Evolutionary conservation across 257 asterid species (phyloP), one percentile per base, ranked within the genome.

Genomic region (Solanum dulcamara): DNA sequence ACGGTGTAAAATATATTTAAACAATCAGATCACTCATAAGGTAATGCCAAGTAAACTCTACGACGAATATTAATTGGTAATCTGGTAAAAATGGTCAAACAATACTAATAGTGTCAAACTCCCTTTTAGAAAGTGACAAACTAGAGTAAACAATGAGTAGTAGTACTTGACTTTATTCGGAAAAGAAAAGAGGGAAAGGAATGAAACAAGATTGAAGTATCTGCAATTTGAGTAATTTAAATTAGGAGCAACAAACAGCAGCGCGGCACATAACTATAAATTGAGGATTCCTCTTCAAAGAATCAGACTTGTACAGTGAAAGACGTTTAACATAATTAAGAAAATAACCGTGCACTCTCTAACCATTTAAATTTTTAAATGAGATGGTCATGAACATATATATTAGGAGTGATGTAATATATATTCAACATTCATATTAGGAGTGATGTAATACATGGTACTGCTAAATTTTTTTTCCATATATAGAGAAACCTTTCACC

Each of bases 1-100:
- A n/a, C n/a, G n/a, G n/a, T n/a, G n/a, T n/a, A n/a, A n/a, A n/a
- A n/a, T n/a, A n/a, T n/a, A n/a, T 22, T 74, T 74, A 24, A 13
- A 13, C 13, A n/a, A n/a, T 40, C 57, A 74, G 7, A 24, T 24
- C 35, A 40, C 22, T 12, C 11, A 40, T 6, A 38, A 35, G 50
- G 18, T 71, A 22, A 20, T 37, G 0, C 48, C 5, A 44, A 42
- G 13, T 37, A 37, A 72, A 72, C 33, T 22, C 4, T 40, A n/a
- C 12, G 81, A 74, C 0, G 20, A 40, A 6, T 72, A 3, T n/a
- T 72, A 72, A 5, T 72, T 38, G 33, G 10, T 15, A 67, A 15
- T 26, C 5, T 32, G 13, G 10, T 44, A 44, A 90, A 75, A 55
- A 93, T 88, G 4, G 93, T 80, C n/a, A 93, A 6, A 62, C 0